Evolutionary conservation across 2,329 filamentous ascomycete genomes (phyloP).

Genomic region (Taxawa tesnikishii): DNA sequence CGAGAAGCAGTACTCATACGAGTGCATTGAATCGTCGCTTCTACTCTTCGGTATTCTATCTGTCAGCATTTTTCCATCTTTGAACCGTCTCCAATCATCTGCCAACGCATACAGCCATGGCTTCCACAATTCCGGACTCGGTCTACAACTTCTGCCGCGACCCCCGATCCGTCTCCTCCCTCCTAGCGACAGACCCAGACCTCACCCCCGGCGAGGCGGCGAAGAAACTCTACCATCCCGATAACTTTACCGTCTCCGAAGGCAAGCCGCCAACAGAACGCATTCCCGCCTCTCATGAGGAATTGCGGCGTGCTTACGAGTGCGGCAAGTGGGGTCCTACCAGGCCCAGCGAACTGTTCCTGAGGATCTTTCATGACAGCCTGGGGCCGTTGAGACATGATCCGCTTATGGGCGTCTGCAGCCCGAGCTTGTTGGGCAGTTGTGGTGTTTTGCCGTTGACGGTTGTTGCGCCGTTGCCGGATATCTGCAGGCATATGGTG

Average conservation of each 20-base stretch:
- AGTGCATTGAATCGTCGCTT: too few species aligned
- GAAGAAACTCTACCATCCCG: constrained; percentile 40
- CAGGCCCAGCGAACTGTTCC: constrained; percentile 54
- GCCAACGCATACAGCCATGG: background rate
- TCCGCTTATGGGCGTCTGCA: constrained; percentile 40
- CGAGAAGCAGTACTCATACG: too few species aligned
- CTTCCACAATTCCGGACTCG: constrained; percentile 26
- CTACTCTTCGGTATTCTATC: too few species aligned
- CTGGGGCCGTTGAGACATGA: constrained; percentile 43
- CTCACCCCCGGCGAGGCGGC: constrained; percentile 42
- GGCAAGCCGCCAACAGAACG: constrained; percentile 11
- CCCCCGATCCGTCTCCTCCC: constrained; percentile 43
- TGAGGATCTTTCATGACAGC: constrained; percentile 55
- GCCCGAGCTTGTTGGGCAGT: constrained; percentile 47
- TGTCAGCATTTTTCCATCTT: too few species aligned
- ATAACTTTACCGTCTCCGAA: constrained; percentile 16
- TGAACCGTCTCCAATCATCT: too few species aligned
- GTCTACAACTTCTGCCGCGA: constrained; percentile 42
- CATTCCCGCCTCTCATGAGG: constrained; percentile 20
- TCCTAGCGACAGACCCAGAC: constrained; percentile 41
- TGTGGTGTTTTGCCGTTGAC: constrained; percentile 55
- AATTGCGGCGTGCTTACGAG: constrained; percentile 40
- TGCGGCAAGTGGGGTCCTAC: constrained; percentile 58
- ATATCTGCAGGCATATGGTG: constrained; percentile 57
- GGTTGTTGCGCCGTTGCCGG: constrained; percentile 55